Conservation (phyloP, 805 yeast species). For the Yamadazyma phyllophila region DNA sequence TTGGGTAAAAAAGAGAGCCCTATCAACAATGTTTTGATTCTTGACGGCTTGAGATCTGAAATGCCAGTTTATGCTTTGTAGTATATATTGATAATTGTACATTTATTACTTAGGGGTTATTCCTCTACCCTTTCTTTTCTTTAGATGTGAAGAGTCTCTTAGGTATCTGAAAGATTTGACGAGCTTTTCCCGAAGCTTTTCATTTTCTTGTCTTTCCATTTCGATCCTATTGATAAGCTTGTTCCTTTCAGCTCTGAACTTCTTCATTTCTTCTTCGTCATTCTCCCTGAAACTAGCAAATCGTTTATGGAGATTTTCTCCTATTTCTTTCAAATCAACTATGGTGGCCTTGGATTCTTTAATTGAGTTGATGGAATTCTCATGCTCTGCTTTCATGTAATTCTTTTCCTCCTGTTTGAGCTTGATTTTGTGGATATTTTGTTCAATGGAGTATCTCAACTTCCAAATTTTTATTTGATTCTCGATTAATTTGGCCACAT, state of each 20-base stretch:
- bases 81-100: not conserved
- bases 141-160: constrained; percentile 39
- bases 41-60: constrained; percentile 68
- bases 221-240: constrained; percentile 21
- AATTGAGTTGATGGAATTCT: constrained; percentile 50
- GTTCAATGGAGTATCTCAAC: constrained; percentile 45
- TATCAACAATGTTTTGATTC: constrained; percentile 71
- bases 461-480: constrained; percentile 45
- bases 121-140: constrained; percentile 42
- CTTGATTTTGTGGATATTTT: constrained; percentile 41
- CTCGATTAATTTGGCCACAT: constrained; percentile 21
- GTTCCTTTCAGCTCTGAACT: constrained; percentile 21
- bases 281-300: constrained; percentile 19
- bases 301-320: constrained; percentile 17
- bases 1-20: constrained; percentile 76
- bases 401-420: constrained; percentile 56
- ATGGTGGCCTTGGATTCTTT: constrained; percentile 40
- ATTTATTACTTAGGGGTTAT: constrained; percentile 25
- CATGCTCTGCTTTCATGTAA: constrained; percentile 61
- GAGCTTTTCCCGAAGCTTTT: constrained; percentile 25
- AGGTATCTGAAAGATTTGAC: constrained; percentile 34
- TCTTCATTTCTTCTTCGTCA: constrained; percentile 19
- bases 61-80: constrained; percentile 72
- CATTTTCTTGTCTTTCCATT: constrained; percentile 22
- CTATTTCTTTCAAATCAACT: constrained; percentile 20